Evolutionary conservation across 129 eudicot species (phyloP).

Genomic region (Lactuca saligna): DNA sequence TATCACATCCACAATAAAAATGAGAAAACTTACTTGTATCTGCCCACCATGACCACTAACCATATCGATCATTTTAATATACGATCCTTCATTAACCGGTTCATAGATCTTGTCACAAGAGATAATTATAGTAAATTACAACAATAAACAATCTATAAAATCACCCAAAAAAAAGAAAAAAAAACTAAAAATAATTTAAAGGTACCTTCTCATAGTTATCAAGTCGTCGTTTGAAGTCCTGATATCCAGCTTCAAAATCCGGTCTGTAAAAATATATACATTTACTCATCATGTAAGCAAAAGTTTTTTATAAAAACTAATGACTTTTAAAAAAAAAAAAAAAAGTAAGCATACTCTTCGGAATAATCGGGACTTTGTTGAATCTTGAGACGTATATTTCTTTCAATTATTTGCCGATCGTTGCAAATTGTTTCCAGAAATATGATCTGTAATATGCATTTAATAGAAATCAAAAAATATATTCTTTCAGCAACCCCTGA

Average conservation of each 20-base stretch:
- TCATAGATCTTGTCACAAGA: constrained; percentile 67
- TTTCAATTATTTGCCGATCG: constrained; percentile 81
- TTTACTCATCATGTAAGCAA: background rate
- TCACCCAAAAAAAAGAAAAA: background rate
- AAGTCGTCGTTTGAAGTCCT: constrained; percentile 80
- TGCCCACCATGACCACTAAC: constrained; percentile 98
- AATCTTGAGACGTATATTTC: constrained; percentile 97
- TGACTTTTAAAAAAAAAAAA: background rate
- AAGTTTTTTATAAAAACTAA: background rate
- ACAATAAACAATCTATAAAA: background rate
- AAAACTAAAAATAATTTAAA: background rate
- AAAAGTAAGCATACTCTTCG: constrained; percentile 60
- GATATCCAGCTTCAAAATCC: constrained; percentile 98
- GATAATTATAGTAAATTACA: constrained; percentile 10
- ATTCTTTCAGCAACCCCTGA: background rate
- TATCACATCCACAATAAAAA: background rate
- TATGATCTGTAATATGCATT: constrained; percentile 56
- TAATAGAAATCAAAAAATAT: background rate
- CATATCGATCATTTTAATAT: constrained; percentile 96
- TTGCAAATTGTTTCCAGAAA: constrained; percentile 94
- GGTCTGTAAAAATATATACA: constrained; percentile 52
- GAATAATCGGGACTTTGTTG: constrained; percentile 99
- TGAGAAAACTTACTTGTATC: constrained; percentile 66
- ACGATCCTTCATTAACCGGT: constrained; percentile 98
- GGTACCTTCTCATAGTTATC: constrained; percentile 89